Conservation (phyloP, 441 rosid genomes). For the Croton setiger region DNA sequence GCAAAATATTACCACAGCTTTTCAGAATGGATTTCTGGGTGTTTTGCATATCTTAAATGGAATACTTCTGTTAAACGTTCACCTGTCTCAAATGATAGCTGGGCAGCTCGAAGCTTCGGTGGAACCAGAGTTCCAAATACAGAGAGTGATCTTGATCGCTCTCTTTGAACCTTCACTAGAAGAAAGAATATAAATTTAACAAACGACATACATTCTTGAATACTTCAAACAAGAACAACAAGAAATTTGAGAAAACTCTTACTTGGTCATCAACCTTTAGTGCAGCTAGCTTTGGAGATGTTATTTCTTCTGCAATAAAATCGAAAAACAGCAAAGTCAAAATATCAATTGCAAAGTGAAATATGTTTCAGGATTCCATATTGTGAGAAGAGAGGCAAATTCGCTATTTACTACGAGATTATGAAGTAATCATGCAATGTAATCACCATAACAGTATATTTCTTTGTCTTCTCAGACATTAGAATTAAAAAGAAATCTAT, state of each 20-base stretch:
- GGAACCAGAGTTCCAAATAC: conserved; percentile 86
- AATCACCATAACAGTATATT: too few relatives aligned
- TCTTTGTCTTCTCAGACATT: too few relatives aligned
- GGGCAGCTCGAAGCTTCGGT: conserved; percentile 81
- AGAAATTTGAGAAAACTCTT: conserved; percentile 18
- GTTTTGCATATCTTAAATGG: conserved; percentile 1
- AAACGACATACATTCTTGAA: too few relatives aligned
- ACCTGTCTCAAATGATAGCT: conserved; percentile 92
- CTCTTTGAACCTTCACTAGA: conserved; percentile 55
- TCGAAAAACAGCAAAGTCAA: conserved; percentile 10
- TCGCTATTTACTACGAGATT: neutral
- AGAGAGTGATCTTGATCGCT: conserved; percentile 59
- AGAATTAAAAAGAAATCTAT: too few relatives aligned
- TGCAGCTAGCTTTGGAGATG: conserved; percentile 22
- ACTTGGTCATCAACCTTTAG: conserved; percentile 44
- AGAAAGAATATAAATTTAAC: neutral
- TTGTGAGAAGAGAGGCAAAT: too few relatives aligned
- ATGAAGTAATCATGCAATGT: too few relatives aligned
- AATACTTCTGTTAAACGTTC: conserved; percentile 11
- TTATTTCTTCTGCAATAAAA: conserved; percentile 35
- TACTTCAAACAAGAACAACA: neutral
- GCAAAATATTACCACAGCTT: conserved; percentile 17
- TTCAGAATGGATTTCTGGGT: neutral
- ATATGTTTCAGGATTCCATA: neutral
- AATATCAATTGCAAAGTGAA: neutral